Conservation (phyloP, 2,329 filamentous ascomycete species). For the Calonectria hongkongensis region DNA sequence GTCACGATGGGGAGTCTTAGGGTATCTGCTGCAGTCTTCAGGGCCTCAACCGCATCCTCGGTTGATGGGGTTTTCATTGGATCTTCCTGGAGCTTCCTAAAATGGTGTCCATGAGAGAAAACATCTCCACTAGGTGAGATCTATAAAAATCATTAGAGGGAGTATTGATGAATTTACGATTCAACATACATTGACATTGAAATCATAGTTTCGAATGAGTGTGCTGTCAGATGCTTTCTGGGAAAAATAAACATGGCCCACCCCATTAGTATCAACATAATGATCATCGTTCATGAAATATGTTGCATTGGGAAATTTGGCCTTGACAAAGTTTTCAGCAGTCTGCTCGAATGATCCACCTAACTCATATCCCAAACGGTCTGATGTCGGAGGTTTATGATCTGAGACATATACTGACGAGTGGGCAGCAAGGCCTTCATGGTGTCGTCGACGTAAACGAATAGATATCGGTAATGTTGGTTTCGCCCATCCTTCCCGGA, state of each 20-base stretch:
- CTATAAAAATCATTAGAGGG: not conserved
- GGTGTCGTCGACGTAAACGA: too few relatives aligned
- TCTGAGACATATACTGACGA: too few relatives aligned
- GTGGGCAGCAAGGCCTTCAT: too few relatives aligned
- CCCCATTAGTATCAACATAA: not conserved
- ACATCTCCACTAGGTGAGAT: not conserved
- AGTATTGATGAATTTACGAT: fast-evolving
- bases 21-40: not conserved
- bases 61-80: too few relatives aligned
- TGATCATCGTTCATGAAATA: not conserved
- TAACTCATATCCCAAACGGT: too few relatives aligned
- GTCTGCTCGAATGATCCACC: not conserved
- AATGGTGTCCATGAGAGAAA: not conserved
- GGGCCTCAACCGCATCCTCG: not conserved
- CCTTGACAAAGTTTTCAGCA: not conserved
- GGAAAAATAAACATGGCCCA: not conserved
- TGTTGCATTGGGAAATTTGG: not conserved
- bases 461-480: too few relatives aligned
- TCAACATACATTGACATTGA: not conserved
- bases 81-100: not conserved
- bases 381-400: too few relatives aligned
- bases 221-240: not conserved
- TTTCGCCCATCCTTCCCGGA: too few relatives aligned
- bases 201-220: not conserved
- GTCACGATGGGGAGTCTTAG: not conserved